A percentile compares a stretch with the other conserved stretches of the same genome.
These are phyloP conservation scores for Flaveria floridana DNA, from an alignment of 140 eudicot genomes.

Conservation along the genomic window DNA sequence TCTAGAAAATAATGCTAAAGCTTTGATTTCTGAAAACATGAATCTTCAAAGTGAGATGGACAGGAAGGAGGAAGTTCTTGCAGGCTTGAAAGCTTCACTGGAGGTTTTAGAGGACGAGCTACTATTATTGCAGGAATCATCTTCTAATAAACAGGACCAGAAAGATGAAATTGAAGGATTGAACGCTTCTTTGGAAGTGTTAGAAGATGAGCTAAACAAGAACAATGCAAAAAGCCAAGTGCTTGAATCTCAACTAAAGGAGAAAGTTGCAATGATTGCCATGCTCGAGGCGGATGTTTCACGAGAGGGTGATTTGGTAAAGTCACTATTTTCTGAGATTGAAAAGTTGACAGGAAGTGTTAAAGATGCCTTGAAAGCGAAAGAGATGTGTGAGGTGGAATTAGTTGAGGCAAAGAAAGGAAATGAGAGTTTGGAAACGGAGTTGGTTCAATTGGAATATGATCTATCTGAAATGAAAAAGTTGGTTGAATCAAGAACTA, in stretches of 20 bases:
- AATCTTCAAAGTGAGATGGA: conserved; percentile 55
- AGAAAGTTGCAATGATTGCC: conserved; percentile 43
- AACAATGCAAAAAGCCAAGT: conserved; percentile 43
- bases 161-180: conserved; percentile 63
- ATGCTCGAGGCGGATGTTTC: conserved; percentile 53
- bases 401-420: conserved; percentile 44
- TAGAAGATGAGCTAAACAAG: conserved; percentile 57
- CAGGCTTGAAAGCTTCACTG: conserved; percentile 39
- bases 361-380: conserved; percentile 52
- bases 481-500: conserved; percentile 47
- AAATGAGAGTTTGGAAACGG: conserved; percentile 54
- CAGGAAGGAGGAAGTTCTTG: conserved; percentile 71
- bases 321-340: conserved; percentile 47
- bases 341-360: conserved; percentile 42
- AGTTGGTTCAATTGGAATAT: conserved; percentile 52
- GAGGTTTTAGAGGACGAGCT: conserved; percentile 56
- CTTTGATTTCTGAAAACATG: conserved; percentile 41
- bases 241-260: conserved; percentile 65
- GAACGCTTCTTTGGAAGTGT: conserved; percentile 43
- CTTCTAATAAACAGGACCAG: conserved; percentile 62
- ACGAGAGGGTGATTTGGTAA: conserved; percentile 40
- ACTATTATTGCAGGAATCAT: conserved; percentile 70
- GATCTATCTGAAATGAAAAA: conserved; percentile 50
- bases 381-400: conserved; percentile 50
- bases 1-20: conserved; percentile 47